A percentile compares a stretch with the other conserved stretches of the same genome.
Evolutionary conservation across 2,329 filamentous ascomycete species (phyloP).

Genomic region (Sarocladiaceae sp.): DNA sequence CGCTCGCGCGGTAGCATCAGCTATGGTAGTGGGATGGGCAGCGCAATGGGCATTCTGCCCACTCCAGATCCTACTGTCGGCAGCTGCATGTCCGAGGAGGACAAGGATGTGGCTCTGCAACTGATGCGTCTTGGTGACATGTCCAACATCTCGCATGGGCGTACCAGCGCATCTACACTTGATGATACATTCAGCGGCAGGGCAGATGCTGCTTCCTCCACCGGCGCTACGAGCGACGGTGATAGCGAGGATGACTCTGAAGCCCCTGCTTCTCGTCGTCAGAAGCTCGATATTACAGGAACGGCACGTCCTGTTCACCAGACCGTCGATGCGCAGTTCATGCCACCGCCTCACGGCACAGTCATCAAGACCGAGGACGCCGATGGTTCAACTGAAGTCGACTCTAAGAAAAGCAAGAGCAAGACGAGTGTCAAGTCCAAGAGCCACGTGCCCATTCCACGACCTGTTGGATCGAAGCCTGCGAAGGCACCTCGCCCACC

Average conservation of each 20-base stretch:
- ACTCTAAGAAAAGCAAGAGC: conserved; percentile 30
- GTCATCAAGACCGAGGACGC: conserved; percentile 28
- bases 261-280: conserved; percentile 50
- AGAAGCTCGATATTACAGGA: conserved; percentile 44
- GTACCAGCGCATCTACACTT: conserved; percentile 85
- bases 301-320: conserved; percentile 41
- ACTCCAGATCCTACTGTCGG: conserved; percentile 96
- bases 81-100: conserved; percentile 94
- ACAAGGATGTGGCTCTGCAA: conserved; percentile 89
- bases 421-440: conserved; percentile 26
- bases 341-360: conserved; percentile 38
- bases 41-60: conserved; percentile 58
- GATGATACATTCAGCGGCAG: conserved; percentile 91
- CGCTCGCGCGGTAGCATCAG: conserved; percentile 60
- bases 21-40: conserved; percentile 30
- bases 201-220: conserved; percentile 78
- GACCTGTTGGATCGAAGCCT: conserved; percentile 27
- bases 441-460: conserved; percentile 9
- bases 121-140: conserved; percentile 93
- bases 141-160: conserved; percentile 81
- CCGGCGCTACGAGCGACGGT: conserved; percentile 74
- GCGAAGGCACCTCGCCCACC: conserved; percentile 35
- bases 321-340: conserved; percentile 47
- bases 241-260: conserved; percentile 63
- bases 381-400: conserved; percentile 25